Evolutionary conservation across 768 basidiomycete genomes (phyloP).

Genomic region (Mycena pura): DNA sequence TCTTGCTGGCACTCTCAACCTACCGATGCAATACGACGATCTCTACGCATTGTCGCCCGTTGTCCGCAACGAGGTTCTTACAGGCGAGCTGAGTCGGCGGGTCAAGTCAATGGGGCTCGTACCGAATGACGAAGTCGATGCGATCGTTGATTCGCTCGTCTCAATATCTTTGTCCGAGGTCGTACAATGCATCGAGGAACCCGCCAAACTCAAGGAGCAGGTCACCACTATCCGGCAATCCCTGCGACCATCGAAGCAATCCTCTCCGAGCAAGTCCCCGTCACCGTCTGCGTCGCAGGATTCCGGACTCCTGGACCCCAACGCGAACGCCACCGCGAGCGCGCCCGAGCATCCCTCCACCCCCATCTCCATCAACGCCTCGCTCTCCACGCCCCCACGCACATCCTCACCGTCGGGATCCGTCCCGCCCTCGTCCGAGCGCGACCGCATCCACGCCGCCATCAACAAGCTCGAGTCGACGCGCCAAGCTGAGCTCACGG

Average conservation of each 20-base stretch:
- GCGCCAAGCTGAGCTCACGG: slow-evolving; percentile 70
- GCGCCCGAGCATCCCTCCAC: slow-evolving; percentile 92
- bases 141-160: slow-evolving; percentile 76
- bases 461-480: slow-evolving; percentile 68
- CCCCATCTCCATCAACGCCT: slow-evolving; percentile 78
- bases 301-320: slow-evolving; percentile 71
- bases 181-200: slow-evolving; percentile 76
- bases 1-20: slow-evolving; percentile 75
- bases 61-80: slow-evolving; percentile 84
- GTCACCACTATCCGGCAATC: slow-evolving; percentile 50
- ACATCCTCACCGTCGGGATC: slow-evolving; percentile 83
- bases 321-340: slow-evolving; percentile 76
- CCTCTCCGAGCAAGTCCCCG: slow-evolving; percentile 57
- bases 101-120: slow-evolving; percentile 65
- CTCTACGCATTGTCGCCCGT: slow-evolving; percentile 84
- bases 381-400: slow-evolving; percentile 81
- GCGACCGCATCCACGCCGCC: slow-evolving; percentile 74
- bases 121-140: slow-evolving; percentile 60
- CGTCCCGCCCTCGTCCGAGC: slow-evolving; percentile 65
- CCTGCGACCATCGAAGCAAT: slow-evolving; percentile 41
- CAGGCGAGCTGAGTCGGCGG: slow-evolving; percentile 81
- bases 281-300: slow-evolving; percentile 68
- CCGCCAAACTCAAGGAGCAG: slow-evolving; percentile 68
- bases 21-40: slow-evolving; percentile 90
- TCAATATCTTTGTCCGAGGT: slow-evolving; percentile 76